Conservation (phyloP, 306 rosid genomes). For the Begonia loranthoides region DNA sequence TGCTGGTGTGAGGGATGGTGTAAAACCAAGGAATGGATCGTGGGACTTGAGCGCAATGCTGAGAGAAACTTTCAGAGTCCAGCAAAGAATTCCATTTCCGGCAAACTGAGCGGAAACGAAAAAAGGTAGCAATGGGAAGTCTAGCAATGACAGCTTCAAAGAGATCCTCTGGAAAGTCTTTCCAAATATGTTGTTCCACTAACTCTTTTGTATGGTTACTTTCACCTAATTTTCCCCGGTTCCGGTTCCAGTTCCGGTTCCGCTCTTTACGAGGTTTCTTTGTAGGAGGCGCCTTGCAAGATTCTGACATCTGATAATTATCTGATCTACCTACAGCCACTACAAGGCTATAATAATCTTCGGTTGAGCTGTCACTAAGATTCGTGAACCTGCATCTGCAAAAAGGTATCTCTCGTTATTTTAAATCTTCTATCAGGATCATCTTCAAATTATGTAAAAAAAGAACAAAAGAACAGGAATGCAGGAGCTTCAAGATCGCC, state of each 20-base stretch:
- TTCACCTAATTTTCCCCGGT: constrained; percentile 29
- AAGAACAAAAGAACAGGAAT: no score
- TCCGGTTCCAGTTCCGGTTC: no score
- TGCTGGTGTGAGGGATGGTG: constrained; percentile 55
- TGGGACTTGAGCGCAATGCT: constrained; percentile 44
- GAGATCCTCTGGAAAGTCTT: constrained; percentile 77
- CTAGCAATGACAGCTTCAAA: constrained; percentile 74
- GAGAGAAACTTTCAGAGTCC: constrained; percentile 54
- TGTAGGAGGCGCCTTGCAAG: constrained; percentile 43
- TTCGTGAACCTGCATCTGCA: no score
- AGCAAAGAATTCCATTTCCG: constrained; percentile 68
- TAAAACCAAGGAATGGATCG: constrained; percentile 73
- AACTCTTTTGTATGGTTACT: constrained; percentile 30
- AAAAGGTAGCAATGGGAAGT: constrained; percentile 66
- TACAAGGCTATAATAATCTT: no score
- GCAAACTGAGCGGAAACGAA: constrained; percentile 76
- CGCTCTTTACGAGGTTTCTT: constrained; percentile 52
- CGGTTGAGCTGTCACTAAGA: no score
- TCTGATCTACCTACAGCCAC: constrained; percentile 14
- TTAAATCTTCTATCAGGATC: no score
- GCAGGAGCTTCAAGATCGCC: no score
- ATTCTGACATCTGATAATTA: constrained; percentile 36
- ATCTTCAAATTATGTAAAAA: no score
- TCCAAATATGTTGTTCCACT: constrained; percentile 73
- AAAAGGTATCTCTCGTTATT: no score